These are phyloP conservation scores for Biscogniauxia marginata DNA, from an alignment of 2,329 filamentous ascomycete species.

Conservation along the genomic window DNA sequence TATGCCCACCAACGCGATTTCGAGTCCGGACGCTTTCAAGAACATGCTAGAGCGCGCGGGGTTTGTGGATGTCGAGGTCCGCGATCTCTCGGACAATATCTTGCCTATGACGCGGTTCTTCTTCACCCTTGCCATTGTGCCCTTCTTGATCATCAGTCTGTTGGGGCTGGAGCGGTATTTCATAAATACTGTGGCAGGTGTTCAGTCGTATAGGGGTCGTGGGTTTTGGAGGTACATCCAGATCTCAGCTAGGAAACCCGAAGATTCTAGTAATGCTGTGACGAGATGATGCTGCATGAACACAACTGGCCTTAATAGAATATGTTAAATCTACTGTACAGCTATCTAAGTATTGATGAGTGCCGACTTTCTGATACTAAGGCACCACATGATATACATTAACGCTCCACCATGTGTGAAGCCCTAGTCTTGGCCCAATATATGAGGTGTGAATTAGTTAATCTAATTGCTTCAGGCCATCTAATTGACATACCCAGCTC, in stretches of 20 bases:
- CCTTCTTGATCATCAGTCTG: conserved; percentile 44
- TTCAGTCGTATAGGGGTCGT: conserved; percentile 34
- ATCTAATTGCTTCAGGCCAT: no score
- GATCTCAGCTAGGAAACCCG: conserved; percentile 37
- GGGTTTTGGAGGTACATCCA: conserved; percentile 36
- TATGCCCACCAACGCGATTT: conserved; percentile 44
- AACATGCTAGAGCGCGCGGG: conserved; percentile 42
- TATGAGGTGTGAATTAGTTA: no score
- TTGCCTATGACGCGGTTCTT: conserved; percentile 48
- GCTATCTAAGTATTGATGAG: no score
- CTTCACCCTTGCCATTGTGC: conserved; percentile 44
- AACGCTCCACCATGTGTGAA: no score
- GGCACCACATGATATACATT: no score
- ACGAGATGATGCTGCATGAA: background rate
- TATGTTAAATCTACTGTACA: no score
- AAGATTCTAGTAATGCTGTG: background rate
- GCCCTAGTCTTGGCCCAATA: no score
- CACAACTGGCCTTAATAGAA: background rate
- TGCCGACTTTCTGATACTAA: no score
- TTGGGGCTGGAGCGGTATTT: conserved; percentile 45
- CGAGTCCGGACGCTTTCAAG: conserved; percentile 39
- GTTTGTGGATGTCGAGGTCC: conserved; percentile 43
- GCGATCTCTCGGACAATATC: conserved; percentile 46
- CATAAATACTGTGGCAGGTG: conserved; percentile 48
- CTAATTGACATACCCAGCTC: no score